Percentiles rank a stretch among this genome's conserved stretches.
These are phyloP conservation scores for Physcomitrellopsis africana DNA, from an alignment of 225 moss, liverwort and hornwort species.

Conservation along the genomic window DNA sequence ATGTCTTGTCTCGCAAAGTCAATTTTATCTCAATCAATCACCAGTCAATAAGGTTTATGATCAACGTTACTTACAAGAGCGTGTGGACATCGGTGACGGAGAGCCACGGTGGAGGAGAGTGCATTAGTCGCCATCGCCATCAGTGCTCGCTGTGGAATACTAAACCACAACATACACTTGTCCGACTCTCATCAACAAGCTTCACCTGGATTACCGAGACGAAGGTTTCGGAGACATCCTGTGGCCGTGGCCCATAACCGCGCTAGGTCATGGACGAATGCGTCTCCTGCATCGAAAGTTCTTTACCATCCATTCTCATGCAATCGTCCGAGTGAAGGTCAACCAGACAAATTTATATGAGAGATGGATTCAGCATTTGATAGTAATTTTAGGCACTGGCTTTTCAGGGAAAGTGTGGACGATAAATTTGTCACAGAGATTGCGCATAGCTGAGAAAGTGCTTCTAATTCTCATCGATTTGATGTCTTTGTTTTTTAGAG, in stretches of 20 bases:
- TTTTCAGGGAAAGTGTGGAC: slow-evolving; percentile 48
- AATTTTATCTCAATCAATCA: background rate
- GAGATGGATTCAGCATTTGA: background rate
- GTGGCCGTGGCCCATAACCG: too few species aligned
- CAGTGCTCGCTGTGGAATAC: slow-evolving; percentile 27
- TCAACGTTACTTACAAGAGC: slow-evolving; percentile 24
- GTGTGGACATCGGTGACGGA: slow-evolving; percentile 27
- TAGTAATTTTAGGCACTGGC: background rate
- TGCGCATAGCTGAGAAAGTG: slow-evolving; percentile 55
- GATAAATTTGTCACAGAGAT: slow-evolving; percentile 56
- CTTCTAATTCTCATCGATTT: slow-evolving; percentile 41
- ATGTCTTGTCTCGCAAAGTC: background rate
- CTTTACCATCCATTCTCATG: too few species aligned
- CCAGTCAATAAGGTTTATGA: background rate
- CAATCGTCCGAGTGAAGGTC: too few species aligned
- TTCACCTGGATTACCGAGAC: background rate
- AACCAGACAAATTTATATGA: too few species aligned
- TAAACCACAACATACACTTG: slow-evolving; percentile 14
- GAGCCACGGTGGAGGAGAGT: slow-evolving; percentile 29
- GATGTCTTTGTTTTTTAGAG: slow-evolving; percentile 44
- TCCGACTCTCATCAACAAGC: background rate
- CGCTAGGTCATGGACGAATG: slow-evolving; percentile 11
- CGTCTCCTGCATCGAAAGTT: too few species aligned
- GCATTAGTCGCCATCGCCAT: slow-evolving; percentile 43
- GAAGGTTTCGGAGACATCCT: background rate